Evolutionary conservation across 2,329 filamentous ascomycete genomes (phyloP).

Genomic region (Penicillium vulpinum): DNA sequence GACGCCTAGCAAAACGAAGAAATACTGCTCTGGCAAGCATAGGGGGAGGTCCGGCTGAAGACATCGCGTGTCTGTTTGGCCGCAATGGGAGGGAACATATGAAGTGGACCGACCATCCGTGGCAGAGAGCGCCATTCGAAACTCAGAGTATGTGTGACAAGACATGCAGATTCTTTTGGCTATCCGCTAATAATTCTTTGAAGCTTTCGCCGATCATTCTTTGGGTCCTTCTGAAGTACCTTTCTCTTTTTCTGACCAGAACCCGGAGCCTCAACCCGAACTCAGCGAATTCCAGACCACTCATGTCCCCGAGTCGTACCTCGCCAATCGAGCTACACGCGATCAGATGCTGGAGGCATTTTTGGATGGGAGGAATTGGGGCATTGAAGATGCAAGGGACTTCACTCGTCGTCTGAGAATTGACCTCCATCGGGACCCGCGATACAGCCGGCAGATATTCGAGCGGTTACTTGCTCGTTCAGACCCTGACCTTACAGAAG

Average conservation of each 20-base stretch:
- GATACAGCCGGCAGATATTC: conserved; percentile 39
- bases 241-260: conserved; percentile 24
- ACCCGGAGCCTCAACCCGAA: conserved; percentile 11
- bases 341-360: conserved; percentile 19
- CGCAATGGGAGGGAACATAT: conserved; percentile 41
- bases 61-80: conserved; percentile 46
- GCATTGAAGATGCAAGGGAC: conserved; percentile 31
- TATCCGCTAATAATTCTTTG: neutral
- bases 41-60: conserved; percentile 32
- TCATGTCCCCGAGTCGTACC: neutral
- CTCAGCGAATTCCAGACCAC: conserved; percentile 8
- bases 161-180: neutral
- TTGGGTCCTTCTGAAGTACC: conserved; percentile 17
- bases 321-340: conserved; percentile 1
- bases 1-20: conserved; percentile 56
- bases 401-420: conserved; percentile 31
- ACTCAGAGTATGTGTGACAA: conserved; percentile 24
- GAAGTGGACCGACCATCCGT: conserved; percentile 35
- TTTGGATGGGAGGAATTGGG: conserved; percentile 21
- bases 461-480: conserved; percentile 28
- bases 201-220: conserved; percentile 25
- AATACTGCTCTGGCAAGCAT: conserved; percentile 52
- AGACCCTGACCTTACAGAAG: conserved; percentile 20
- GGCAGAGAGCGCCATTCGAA: conserved; percentile 25
- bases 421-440: conserved; percentile 37